phyloP scores from a whole-genome alignment of 257 asterid species.

The Solanum bulbocastanum region DNA sequence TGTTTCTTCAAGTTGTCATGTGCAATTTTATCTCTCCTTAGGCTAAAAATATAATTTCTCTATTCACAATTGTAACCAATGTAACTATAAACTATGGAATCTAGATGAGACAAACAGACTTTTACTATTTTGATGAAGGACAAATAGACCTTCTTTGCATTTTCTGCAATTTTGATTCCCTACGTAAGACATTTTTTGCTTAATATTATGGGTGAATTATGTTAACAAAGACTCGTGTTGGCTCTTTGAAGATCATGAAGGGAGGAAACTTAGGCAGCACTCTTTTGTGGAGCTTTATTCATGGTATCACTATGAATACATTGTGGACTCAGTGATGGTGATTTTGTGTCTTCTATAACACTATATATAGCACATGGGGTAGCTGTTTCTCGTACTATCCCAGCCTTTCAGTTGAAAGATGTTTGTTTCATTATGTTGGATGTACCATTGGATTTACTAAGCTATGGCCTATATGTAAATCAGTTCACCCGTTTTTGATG shows the following conservation, averaged over 20 bases:
- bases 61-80: not conserved
- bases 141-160: not conserved
- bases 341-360: not conserved
- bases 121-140: too few species aligned
- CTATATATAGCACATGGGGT: not conserved
- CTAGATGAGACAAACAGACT: not conserved
- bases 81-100: not conserved
- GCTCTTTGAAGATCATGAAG: too few species aligned
- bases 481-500: not conserved
- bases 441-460: not conserved
- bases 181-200: not conserved
- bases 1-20: too few species aligned
- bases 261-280: not conserved
- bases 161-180: not conserved
- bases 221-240: not conserved
- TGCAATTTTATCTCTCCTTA: not conserved
- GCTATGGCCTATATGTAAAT: not conserved
- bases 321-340: too few species aligned
- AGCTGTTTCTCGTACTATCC: not conserved
- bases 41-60: not conserved
- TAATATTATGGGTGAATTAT: too few species aligned
- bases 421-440: not conserved
- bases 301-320: too few species aligned
- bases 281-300: not conserved
- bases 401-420: not conserved